A percentile compares a stretch with the other conserved stretches of the same genome.
phyloP scores from a whole-genome alignment of 2,329 filamentous ascomycete genomes.

The Colletotrichum tabaci region DNA sequence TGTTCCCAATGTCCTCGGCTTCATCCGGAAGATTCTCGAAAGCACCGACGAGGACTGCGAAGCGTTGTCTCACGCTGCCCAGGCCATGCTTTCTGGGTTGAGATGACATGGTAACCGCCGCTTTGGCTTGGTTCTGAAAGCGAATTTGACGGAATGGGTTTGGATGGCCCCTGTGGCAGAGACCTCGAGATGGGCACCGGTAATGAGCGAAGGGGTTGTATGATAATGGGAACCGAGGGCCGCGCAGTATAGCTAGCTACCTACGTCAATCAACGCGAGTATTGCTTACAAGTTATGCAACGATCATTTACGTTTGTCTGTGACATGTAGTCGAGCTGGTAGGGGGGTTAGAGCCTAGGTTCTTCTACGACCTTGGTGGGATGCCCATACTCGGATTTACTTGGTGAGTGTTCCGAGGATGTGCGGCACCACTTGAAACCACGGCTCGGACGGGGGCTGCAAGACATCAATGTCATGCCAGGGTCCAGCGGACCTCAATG shows the following conservation, averaged over 20 bases:
- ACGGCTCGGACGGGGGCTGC: conserved; percentile 57
- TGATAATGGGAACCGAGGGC: not conserved
- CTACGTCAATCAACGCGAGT: not conserved
- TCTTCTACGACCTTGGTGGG: too few species aligned
- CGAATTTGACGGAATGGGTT: not conserved
- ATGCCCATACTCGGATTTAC: conserved; percentile 45
- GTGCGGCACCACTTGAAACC: conserved; percentile 63
- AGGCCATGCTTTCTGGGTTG: not conserved
- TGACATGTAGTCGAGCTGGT: not conserved
- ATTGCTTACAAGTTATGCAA: conserved; percentile 5
- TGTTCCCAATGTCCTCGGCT: not conserved
- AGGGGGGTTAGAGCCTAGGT: too few species aligned
- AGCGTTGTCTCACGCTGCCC: not conserved
- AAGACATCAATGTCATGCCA: conserved; percentile 67
- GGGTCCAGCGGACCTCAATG: conserved; percentile 62
- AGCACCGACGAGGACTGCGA: too few species aligned
- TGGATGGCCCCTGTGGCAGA: not conserved
- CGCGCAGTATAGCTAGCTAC: conserved; percentile 32
- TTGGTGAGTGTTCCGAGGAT: conserved; percentile 68
- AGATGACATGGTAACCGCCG: not conserved
- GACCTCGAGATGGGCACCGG: not conserved
- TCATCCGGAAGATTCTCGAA: not conserved
- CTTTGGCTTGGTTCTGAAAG: not conserved
- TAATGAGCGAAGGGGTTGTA: not conserved
- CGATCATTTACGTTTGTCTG: not conserved